These are phyloP conservation scores for Auricularia sp. DNA, from an alignment of 768 basidiomycete genomes.

Conservation along the genomic window DNA sequence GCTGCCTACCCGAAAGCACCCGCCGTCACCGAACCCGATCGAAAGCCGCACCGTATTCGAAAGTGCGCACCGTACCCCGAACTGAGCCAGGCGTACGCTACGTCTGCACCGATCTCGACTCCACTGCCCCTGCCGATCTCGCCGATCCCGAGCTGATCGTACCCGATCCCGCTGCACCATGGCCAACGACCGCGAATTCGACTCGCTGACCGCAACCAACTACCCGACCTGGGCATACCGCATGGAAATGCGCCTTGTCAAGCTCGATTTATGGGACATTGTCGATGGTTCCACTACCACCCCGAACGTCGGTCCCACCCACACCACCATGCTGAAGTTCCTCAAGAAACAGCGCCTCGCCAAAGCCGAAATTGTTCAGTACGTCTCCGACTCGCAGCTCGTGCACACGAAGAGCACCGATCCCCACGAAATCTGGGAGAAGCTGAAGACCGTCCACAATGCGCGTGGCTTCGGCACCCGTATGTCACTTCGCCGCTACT, in stretches of 20 bases:
- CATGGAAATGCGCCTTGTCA: neutral
- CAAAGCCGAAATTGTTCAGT: neutral
- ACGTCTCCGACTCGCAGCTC: neutral
- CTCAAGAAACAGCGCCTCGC: neutral
- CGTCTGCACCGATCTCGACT: no score
- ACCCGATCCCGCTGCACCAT: no score
- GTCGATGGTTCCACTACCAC: neutral
- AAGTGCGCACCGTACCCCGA: no score
- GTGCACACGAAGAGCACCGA: neutral
- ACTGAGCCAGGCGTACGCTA: no score
- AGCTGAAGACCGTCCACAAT: neutral
- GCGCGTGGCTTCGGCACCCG: constrained; percentile 2
- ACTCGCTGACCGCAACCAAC: neutral
- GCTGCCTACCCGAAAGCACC: no score
- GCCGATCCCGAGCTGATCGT: no score
- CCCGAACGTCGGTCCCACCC: neutral
- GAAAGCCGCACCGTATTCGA: no score
- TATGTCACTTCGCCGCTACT: neutral
- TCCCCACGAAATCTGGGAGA: neutral
- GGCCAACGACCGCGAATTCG: no score
- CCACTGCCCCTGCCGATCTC: no score
- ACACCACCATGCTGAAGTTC: neutral
- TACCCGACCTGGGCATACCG: neutral
- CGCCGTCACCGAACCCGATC: no score
- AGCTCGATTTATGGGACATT: neutral